Evolutionary conservation across 2,329 filamentous ascomycete species (phyloP).

Genomic region (Aureobasidium sp.): DNA sequence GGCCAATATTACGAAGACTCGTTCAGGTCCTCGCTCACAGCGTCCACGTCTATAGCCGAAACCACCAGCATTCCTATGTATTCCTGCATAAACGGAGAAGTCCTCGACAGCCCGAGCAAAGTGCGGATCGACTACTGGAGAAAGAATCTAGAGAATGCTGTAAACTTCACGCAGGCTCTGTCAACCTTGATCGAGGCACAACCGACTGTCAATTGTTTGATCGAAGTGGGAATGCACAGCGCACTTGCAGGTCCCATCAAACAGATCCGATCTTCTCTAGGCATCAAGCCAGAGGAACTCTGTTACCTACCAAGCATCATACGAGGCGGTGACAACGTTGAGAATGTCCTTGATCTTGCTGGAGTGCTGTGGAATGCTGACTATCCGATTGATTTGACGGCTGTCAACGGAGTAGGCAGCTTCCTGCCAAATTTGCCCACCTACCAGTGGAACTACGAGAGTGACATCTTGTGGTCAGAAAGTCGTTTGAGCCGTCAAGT

Average conservation of each 20-base stretch:
- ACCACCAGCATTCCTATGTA: not conserved
- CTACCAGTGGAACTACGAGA: not conserved
- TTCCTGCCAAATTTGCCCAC: not conserved
- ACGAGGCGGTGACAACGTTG: constrained; percentile 22
- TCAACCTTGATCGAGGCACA: not conserved
- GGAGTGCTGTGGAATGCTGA: not conserved
- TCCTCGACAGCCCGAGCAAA: not conserved
- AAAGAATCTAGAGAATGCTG: not conserved
- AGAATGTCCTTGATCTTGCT: not conserved
- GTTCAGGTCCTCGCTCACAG: not conserved
- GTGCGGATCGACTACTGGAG: not conserved
- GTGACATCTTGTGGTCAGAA: not conserved
- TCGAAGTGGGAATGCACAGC: not conserved
- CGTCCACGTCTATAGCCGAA: not conserved
- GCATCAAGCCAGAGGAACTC: not conserved
- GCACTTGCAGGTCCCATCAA: not conserved
- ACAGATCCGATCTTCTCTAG: not conserved
- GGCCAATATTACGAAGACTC: not conserved
- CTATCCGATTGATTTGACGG: not conserved
- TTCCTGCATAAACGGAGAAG: not conserved
- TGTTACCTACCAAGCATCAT: not conserved
- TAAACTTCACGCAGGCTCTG: not conserved
- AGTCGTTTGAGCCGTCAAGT: not conserved
- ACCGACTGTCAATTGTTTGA: not conserved
- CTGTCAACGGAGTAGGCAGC: not conserved